Conservation (phyloP, 2,329 filamentous ascomycete species). For the Grosmannia serpens region DNA sequence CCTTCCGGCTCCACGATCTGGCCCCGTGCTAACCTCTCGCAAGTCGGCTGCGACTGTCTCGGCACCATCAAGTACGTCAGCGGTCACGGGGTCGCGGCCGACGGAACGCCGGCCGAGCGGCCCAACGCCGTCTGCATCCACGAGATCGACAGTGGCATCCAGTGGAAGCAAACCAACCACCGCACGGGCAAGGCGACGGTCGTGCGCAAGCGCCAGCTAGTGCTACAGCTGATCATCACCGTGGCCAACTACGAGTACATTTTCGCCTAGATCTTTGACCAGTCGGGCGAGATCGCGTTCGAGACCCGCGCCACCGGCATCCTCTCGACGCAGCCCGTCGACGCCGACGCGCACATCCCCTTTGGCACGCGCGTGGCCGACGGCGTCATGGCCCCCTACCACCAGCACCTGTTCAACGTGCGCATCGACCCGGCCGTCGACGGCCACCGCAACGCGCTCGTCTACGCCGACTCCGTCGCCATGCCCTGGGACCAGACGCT, state of each 20-base stretch:
- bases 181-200: conserved; percentile 49
- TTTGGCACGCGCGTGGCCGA: conserved; percentile 52
- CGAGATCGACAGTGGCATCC: conserved; percentile 58
- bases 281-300: conserved; percentile 46
- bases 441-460: conserved; percentile 41
- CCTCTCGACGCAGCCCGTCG: conserved; percentile 48
- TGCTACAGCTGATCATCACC: conserved; percentile 57
- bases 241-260: conserved; percentile 59
- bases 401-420: conserved; percentile 57
- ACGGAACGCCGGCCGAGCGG: conserved; percentile 36
- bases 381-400: conserved; percentile 54
- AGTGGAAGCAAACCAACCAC: conserved; percentile 60
- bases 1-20: neutral
- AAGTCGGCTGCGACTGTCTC: conserved; percentile 54
- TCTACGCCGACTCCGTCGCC: conserved; percentile 23
- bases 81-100: conserved; percentile 35
- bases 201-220: conserved; percentile 46
- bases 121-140: conserved; percentile 53
- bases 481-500: conserved; percentile 25
- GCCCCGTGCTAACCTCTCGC: too few relatives aligned
- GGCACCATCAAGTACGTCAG: conserved; percentile 54
- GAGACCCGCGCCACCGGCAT: conserved; percentile 57
- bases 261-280: conserved; percentile 43
- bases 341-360: conserved; percentile 34
- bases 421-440: conserved; percentile 55